These are phyloP conservation scores for Metschnikowia anglica DNA, from an alignment of 805 yeast genomes.

Conservation along the genomic window DNA sequence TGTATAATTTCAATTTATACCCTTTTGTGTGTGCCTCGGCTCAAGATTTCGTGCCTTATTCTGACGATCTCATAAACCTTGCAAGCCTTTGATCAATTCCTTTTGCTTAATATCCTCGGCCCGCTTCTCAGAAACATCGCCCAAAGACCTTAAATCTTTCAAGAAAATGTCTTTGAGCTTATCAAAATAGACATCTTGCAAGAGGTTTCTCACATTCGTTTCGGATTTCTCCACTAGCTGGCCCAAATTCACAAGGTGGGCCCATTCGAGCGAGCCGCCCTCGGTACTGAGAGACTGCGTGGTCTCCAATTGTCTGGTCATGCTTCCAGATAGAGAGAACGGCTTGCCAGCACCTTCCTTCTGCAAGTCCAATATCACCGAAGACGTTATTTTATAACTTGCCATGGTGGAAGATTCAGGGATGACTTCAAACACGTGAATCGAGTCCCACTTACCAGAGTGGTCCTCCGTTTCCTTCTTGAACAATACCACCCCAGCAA, in stretches of 20 bases:
- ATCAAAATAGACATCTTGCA: conserved; percentile 94
- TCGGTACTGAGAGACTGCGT: conserved; percentile 41
- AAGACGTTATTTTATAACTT: conserved; percentile 74
- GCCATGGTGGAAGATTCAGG: conserved; percentile 40
- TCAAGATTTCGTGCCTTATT: too few relatives aligned
- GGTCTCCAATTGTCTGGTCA: conserved; percentile 80
- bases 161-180: conserved; percentile 83
- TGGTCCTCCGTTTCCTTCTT: conserved; percentile 61
- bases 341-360: conserved; percentile 15
- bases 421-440: conserved; percentile 83
- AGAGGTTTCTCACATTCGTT: conserved; percentile 76
- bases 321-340: conserved; percentile 68
- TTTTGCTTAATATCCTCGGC: conserved; percentile 34
- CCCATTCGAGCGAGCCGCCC: conserved; percentile 45
- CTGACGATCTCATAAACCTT: too few relatives aligned
- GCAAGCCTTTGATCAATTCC: conserved; percentile 41
- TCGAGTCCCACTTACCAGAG: conserved; percentile 82
- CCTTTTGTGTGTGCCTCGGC: too few relatives aligned
- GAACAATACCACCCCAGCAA: conserved; percentile 89
- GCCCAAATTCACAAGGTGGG: conserved; percentile 88
- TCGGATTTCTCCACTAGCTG: conserved; percentile 84
- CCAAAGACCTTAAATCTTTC: conserved; percentile 43
- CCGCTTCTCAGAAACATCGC: conserved; percentile 33
- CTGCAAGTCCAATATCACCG: conserved; percentile 75
- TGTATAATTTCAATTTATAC: too few relatives aligned